phyloP scores from a whole-genome alignment of 352 stramenopile genomes.

The Phytophthora citrophthora region DNA sequence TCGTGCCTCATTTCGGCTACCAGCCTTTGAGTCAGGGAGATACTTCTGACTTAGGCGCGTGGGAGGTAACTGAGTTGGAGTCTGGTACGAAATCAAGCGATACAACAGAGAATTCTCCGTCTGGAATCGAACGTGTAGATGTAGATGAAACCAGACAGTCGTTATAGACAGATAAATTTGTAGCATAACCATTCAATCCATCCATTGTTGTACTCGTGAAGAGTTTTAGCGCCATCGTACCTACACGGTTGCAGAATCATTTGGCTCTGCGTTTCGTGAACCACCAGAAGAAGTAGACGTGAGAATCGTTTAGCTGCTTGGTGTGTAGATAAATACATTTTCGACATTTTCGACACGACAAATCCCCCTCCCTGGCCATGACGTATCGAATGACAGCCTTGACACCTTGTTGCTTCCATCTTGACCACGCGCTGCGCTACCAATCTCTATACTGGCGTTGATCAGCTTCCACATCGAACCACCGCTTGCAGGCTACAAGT shows the following conservation, averaged over 20 bases:
- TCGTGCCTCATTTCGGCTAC: constrained; percentile 25
- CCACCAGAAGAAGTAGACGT: too few relatives aligned
- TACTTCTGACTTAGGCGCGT: background rate
- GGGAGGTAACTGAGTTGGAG: constrained; percentile 12
- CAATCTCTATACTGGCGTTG: too few relatives aligned
- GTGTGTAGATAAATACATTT: background rate
- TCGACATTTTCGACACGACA: background rate
- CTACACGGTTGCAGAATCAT: too few relatives aligned
- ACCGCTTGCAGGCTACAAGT: too few relatives aligned
- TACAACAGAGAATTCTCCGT: constrained; percentile 7
- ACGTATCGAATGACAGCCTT: too few relatives aligned
- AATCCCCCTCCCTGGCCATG: too few relatives aligned
- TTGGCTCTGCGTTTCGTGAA: background rate
- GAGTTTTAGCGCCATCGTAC: too few relatives aligned
- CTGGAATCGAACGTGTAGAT: background rate
- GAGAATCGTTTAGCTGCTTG: too few relatives aligned
- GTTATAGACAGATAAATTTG: background rate
- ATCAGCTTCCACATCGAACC: too few relatives aligned
- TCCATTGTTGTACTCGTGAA: too few relatives aligned
- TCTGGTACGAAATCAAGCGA: constrained; percentile 2
- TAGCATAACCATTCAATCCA: background rate
- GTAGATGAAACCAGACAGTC: background rate
- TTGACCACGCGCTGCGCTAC: too few relatives aligned
- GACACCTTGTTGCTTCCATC: too few relatives aligned
- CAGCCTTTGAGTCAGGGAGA: constrained; percentile 11